phyloP scores from a whole-genome alignment of 371 early-diverging fungal genomes.

The Saksenaea oblongispora region DNA sequence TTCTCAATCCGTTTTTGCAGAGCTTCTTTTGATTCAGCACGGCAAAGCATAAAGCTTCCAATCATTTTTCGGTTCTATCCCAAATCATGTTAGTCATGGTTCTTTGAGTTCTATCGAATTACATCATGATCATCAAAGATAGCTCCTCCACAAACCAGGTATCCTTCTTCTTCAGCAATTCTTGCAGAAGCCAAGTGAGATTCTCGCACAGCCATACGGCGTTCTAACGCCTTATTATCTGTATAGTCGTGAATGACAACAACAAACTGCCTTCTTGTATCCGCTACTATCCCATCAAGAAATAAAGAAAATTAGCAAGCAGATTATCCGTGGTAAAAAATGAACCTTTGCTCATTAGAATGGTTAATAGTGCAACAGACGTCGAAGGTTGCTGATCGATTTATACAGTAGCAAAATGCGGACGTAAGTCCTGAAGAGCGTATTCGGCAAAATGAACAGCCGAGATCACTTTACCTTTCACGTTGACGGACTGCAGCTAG shows the following conservation, averaged over 20 bases:
- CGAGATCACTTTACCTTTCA: background rate
- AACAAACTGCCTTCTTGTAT: constrained; percentile 18
- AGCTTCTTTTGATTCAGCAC: constrained; percentile 46
- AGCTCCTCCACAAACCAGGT: constrained; percentile 19
- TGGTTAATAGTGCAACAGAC: background rate
- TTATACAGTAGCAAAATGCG: background rate
- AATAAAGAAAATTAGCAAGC: background rate
- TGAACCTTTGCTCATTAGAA: background rate
- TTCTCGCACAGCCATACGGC: constrained; percentile 18
- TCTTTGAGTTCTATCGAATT: background rate
- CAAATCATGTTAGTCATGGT: background rate
- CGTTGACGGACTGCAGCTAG: background rate
- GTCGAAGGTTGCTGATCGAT: background rate
- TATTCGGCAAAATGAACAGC: background rate
- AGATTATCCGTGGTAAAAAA: background rate
- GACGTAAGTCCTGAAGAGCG: constrained; percentile 1
- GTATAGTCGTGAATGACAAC: constrained; percentile 20
- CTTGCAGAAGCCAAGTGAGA: constrained; percentile 16
- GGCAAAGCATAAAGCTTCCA: constrained; percentile 54
- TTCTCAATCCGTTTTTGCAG: constrained; percentile 34
- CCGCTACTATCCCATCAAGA: background rate
- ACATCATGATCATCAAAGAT: constrained; percentile 21
- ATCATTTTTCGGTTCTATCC: constrained; percentile 44
- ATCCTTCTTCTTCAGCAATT: background rate
- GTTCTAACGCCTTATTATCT: constrained; percentile 10